Conservation (phyloP, 768 basidiomycete genomes). For the Naematelia aurantialba region DNA sequence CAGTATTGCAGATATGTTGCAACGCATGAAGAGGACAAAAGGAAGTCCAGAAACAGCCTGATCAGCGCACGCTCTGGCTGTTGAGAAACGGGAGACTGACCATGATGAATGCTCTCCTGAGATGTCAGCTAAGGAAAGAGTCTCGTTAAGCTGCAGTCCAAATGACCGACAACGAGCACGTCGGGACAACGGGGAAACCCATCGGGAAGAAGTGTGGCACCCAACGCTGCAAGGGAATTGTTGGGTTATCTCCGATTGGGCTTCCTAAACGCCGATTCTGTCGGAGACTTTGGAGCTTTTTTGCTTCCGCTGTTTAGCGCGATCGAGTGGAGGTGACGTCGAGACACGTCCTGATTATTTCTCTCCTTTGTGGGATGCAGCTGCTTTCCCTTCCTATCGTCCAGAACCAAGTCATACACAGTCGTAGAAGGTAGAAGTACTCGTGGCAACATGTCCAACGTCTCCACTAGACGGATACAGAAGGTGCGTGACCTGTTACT, state of each 20-base stretch:
- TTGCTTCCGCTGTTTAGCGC: too few species aligned
- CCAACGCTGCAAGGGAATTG: too few species aligned
- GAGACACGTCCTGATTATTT: too few species aligned
- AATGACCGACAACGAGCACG: not conserved
- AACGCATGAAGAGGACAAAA: too few species aligned
- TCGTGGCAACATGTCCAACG: not conserved
- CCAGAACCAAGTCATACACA: too few species aligned
- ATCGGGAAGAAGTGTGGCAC: not conserved
- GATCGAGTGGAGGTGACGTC: too few species aligned
- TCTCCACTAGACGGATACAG: slow-evolving; percentile 31
- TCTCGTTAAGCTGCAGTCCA: not conserved
- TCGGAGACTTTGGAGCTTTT: too few species aligned
- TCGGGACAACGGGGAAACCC: not conserved
- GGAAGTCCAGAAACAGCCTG: not conserved
- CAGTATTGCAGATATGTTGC: too few species aligned
- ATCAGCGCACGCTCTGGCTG: slow-evolving; percentile 1
- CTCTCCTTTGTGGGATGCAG: too few species aligned
- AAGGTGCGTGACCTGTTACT: slow-evolving; percentile 22
- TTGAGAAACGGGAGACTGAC: not conserved
- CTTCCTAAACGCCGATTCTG: not conserved
- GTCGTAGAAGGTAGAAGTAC: not conserved
- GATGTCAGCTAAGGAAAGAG: slow-evolving; percentile 1
- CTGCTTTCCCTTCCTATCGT: too few species aligned
- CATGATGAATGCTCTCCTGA: slow-evolving; percentile 10
- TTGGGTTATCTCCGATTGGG: not conserved